Base-by-base conservation (phyloP, 139 green algal genomes). In the Coelastrella sp. region DNA sequence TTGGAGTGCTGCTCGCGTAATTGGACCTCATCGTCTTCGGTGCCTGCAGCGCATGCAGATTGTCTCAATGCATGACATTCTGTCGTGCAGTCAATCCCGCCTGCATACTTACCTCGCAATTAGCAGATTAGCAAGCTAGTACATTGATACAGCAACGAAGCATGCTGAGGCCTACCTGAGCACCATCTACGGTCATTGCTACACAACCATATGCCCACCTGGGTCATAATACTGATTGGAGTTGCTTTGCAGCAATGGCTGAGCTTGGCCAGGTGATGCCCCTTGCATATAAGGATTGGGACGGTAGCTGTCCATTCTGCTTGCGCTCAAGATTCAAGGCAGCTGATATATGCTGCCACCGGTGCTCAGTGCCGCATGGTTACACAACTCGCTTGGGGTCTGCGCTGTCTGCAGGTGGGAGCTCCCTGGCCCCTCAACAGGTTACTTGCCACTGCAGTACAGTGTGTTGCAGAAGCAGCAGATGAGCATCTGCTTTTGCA, bases 21-120 rank as follows among this genome's bases (percentile, higher is more conserved):
- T 3, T 86, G 61, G 17, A 86, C 59, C 19, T 86, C 87, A 71
- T 86, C 66, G 5, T 91, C 87, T 57, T 80, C 87, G 0, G 10
- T 11, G 2, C 77, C 47, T 32, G 7, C 54, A 32, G 22, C 11
- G 7, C 77, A 66, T 20, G 22, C 54, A 64, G 54, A 80, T 14
- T 5, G n/a, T 32, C 7, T 13, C 61, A 71, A 13, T 13, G 11
- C 61, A 71, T 47, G 61, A 71, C 61, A 71, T 71, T 2, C 11
- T 2, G 61, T 10, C 61, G 61, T 71, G 11, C 61, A 71, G 8
- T 71, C 61, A 19, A 47, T 47, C 32, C 32, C 1, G 32, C 32
- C 32, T 1, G 32, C 32, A 47, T 47, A 1, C 32, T 47, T 47
- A 47, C 32, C 32, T 47, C 1, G 32, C 32, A 47, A 47, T 47